Evolutionary conservation across 352 stramenopile species (phyloP), one percentile per base, ranked within the genome.

Genomic region (Phytophthora fragariae): DNA sequence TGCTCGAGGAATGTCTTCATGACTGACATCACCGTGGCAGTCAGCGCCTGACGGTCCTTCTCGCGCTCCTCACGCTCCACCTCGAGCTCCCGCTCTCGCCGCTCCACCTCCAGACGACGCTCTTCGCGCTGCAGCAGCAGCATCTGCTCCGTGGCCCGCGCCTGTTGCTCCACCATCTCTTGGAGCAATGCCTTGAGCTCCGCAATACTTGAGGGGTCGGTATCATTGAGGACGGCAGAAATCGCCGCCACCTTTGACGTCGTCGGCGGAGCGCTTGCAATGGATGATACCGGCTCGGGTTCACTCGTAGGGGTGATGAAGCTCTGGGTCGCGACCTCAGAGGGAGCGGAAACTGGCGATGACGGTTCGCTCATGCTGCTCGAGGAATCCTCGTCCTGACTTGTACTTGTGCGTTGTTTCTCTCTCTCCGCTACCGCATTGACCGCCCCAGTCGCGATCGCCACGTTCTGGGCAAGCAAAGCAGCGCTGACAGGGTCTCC

Each of bases 1-100:
- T 79, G 54, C 39, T 81, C 74, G 15, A 81, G 57, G 59, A 74
- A 79, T 15, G 67, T 71, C 62, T 72, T 73, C 62, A 81, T 68
- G 49, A 66, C 63, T 35, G 71, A 71, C 31, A 76, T 49, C 49
- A 77, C 62, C 14, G 59, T 54, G n/a, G 33, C 57, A 46, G 71
- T 79, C 15, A 81, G 63, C 31, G 58, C 71, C 55, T 74, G 57
- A 53, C 67, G 75, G 55, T 81, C 75, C 66, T 79, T 81, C 49
- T 79, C 59, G 52, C 70, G 75, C 66, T 81, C 75, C 55, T 69
- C 70, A 53, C 75, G 70, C 57, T 81, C 57, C 1, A 52, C 15
- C 39, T 76, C 47, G 9, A 70, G 14, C 62, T 78, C 75, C 33
- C 62, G 52, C 44, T 81, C 57, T 76, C 67, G 75, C 41, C 75